Evolutionary conservation across 73 alveolate genomes (phyloP), one percentile per base, ranked within the genome.

Genomic region (Stentor roeselii): DNA sequence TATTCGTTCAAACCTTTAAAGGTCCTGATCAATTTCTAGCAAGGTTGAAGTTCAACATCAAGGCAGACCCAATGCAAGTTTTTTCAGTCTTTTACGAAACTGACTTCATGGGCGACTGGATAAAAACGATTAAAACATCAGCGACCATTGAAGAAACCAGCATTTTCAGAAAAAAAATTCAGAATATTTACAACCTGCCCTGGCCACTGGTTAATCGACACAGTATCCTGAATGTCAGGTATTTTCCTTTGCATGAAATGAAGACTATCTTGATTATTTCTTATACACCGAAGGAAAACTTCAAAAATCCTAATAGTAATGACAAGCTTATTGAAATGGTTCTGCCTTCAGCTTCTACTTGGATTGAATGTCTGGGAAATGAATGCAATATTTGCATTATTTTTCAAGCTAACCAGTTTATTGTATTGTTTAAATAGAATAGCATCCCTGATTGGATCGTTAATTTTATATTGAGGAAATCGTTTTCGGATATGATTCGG

Each of bases 201-300:
- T 67, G 80, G 80, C 80, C 80, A 67, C 80, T 67, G 41, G 41
- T 34, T 36, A 67, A 67, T 67, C 21, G 80, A 67, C 41, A 67
- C 21, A 67, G 80, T 67, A n/a, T 30, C 34, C 34, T 67, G 34
- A 32, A 21, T 67, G 80, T 32, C 11, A 30, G 21, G 2, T 67
- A 34, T 34, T 27, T 67, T 32, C 80, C 80, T 1, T 11, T 30
- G 80, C 41, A n/a, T 21, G 80, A 67, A 32, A 36, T 67, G 50
- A 67, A 2, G 2, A 21, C 80, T 67, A 34, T 67, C 0, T 67
- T 67, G 34, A n/a, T 67, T 67, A 40, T 67, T 27, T 14, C 34
- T 21, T 21, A 32, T 21, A 30, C 41, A 21, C 80, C 80, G 15
- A 67, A 50, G 21, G 21, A 6, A 11, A 50, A 11, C 21, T 11